Evolutionary conservation across 306 rosid species (phyloP).

Genomic region (Astragalus membranaceus): DNA sequence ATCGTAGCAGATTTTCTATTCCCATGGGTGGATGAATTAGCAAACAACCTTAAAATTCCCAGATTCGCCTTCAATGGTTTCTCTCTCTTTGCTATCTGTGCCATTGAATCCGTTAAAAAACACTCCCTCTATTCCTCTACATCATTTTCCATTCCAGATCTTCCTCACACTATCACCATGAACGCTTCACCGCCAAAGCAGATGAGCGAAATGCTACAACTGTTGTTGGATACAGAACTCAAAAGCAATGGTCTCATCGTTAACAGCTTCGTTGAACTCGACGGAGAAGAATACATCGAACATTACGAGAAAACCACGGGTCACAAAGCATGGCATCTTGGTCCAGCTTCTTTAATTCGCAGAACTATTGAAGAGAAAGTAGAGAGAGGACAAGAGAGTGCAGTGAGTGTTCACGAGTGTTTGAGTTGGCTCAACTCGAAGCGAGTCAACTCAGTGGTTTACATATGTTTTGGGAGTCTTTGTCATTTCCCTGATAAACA

Average conservation of each 20-base stretch:
- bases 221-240: neutral
- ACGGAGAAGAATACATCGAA: constrained; percentile 16
- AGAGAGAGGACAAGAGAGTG: constrained; percentile 18
- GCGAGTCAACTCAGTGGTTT: constrained; percentile 13
- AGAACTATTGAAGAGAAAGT: neutral
- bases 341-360: constrained; percentile 22
- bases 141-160: neutral
- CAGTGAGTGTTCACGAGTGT: constrained; percentile 11
- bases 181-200: neutral
- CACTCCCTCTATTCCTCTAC: neutral
- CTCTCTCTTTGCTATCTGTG: neutral
- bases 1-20: constrained; percentile 5
- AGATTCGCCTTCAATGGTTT: constrained; percentile 15
- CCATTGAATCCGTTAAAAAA: neutral
- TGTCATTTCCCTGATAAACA: constrained; percentile 22
- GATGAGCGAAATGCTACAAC: neutral
- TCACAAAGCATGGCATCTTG: constrained; percentile 29
- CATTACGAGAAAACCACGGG: neutral
- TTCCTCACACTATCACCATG: constrained; percentile 22
- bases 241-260: constrained; percentile 23
- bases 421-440: constrained; percentile 28
- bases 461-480: constrained; percentile 18
- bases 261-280: constrained; percentile 28
- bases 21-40: constrained; percentile 18
- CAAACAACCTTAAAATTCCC: constrained; percentile 1